Percentiles rank a stretch among this genome's conserved stretches.
Evolutionary conservation across 371 early-diverging fungal species (phyloP).

Genomic region (Mucor irregularis): DNA sequence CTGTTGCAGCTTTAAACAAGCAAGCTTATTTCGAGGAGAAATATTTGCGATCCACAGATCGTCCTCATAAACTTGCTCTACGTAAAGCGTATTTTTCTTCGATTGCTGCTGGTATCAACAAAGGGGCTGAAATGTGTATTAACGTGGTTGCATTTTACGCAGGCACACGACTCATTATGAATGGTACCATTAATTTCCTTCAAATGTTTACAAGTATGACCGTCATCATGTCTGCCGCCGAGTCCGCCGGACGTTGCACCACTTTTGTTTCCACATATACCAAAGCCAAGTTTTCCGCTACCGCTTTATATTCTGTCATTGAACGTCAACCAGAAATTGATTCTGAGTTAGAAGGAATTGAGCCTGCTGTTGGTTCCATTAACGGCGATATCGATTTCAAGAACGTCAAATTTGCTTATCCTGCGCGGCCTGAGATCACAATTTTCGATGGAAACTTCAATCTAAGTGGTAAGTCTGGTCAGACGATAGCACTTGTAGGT

Average conservation of each 20-base stretch:
- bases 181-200: conserved; percentile 25
- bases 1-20: conserved; percentile 75
- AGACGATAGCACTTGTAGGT: conserved; percentile 86
- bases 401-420: conserved; percentile 79
- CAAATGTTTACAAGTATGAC: conserved; percentile 63
- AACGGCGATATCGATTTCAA: conserved; percentile 56
- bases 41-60: conserved; percentile 54
- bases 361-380: conserved; percentile 33
- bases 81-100: conserved; percentile 55
- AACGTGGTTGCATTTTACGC: conserved; percentile 58
- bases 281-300: conserved; percentile 81
- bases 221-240: conserved; percentile 68
- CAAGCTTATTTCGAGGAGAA: conserved; percentile 63
- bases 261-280: conserved; percentile 57
- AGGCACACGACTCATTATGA: conserved; percentile 43
- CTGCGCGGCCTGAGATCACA: conserved; percentile 71
- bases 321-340: conserved; percentile 75
- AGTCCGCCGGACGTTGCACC: conserved; percentile 59
- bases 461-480: conserved; percentile 68
- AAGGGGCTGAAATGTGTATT: conserved; percentile 58
- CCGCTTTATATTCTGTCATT: conserved; percentile 67
- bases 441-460: conserved; percentile 76
- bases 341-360: conserved; percentile 58
- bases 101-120: conserved; percentile 61
- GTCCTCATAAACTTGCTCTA: conserved; percentile 63